Conservation (phyloP, 352 stramenopile genomes). For the Globisporangium orthogonon region DNA sequence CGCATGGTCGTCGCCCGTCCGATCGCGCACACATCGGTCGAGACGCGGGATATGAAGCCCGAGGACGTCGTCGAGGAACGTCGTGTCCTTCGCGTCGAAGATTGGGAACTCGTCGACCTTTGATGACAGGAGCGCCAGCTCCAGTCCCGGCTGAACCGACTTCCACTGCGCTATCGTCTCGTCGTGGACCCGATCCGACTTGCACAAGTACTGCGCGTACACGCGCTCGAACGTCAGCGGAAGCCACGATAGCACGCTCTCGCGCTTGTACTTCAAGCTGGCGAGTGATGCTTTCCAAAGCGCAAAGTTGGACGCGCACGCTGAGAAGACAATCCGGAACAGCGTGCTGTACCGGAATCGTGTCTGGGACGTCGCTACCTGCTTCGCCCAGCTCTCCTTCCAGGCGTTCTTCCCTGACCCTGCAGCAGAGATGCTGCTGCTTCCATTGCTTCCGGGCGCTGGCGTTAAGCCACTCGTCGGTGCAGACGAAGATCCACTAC, state of each 20-base stretch:
- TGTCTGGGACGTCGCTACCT: conserved; percentile 63
- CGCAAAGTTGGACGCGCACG: conserved; percentile 51
- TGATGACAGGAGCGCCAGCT: conserved; percentile 55
- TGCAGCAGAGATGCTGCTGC: conserved; percentile 3
- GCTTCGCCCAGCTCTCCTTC: conserved; percentile 75
- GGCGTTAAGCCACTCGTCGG: not conserved
- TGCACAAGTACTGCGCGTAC: conserved; percentile 65
- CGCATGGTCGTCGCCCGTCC: conserved; percentile 70
- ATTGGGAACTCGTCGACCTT: conserved; percentile 54
- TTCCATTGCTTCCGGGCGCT: no score
- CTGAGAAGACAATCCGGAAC: conserved; percentile 66
- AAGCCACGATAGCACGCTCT: conserved; percentile 69
- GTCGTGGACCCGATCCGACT: conserved; percentile 70
- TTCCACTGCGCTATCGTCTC: conserved; percentile 69
- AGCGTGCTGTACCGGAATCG: conserved; percentile 66
- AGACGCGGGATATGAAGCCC: conserved; percentile 71
- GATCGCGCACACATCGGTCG: conserved; percentile 75
- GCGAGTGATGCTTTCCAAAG: conserved; percentile 66
- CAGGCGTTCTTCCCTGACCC: conserved; percentile 22
- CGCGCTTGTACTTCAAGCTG: conserved; percentile 63
- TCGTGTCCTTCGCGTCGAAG: conserved; percentile 52
- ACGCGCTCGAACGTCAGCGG: conserved; percentile 64
- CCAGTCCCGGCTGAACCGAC: conserved; percentile 63
- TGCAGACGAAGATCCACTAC: not conserved
- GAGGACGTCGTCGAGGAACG: conserved; percentile 76